These are phyloP conservation scores for Xerocomellus amylosporus DNA, from an alignment of 768 basidiomycete species.

Conservation along the genomic window DNA sequence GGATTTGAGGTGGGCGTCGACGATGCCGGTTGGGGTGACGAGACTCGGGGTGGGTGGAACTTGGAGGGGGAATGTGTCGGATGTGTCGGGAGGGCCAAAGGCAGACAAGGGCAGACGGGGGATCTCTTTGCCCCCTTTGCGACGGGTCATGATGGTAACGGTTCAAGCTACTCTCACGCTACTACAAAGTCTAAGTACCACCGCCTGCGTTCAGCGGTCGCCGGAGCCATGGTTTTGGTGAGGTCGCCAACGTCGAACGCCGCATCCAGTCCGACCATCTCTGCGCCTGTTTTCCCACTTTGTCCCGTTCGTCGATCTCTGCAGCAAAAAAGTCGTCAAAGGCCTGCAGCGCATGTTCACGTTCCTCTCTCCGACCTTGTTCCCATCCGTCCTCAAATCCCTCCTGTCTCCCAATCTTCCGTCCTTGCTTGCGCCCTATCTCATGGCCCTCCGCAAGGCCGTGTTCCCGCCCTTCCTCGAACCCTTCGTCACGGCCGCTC, in stretches of 20 bases:
- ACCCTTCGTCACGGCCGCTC: slow-evolving; percentile 44
- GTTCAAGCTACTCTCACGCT: slow-evolving; percentile 6
- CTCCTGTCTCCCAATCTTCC: slow-evolving; percentile 28
- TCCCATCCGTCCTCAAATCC: slow-evolving; percentile 36
- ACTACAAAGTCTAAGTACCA: neutral
- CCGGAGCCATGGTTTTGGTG: slow-evolving; percentile 21
- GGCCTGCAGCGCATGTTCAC: slow-evolving; percentile 50
- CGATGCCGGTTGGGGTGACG: slow-evolving; percentile 57
- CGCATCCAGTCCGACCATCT: slow-evolving; percentile 32
- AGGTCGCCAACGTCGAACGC: neutral
- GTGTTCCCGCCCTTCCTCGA: slow-evolving; percentile 39
- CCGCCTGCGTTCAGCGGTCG: slow-evolving; percentile 14
- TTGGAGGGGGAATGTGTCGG: slow-evolving; percentile 59
- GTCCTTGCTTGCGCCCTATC: slow-evolving; percentile 35
- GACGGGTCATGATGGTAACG: slow-evolving; percentile 37
- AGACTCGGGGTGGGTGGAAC: slow-evolving; percentile 61
- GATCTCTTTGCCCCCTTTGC: slow-evolving; percentile 58
- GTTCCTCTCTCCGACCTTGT: slow-evolving; percentile 48
- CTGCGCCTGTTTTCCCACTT: slow-evolving; percentile 21
- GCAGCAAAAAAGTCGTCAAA: slow-evolving; percentile 55
- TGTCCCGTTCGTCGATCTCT: slow-evolving; percentile 36
- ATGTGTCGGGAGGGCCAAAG: slow-evolving; percentile 67
- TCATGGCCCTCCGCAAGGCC: slow-evolving; percentile 39
- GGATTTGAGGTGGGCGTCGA: slow-evolving; percentile 66
- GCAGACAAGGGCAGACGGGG: slow-evolving; percentile 75